Evolutionary conservation across 768 basidiomycete species (phyloP).

Genomic region (Xerocomellus amylosporus): DNA sequence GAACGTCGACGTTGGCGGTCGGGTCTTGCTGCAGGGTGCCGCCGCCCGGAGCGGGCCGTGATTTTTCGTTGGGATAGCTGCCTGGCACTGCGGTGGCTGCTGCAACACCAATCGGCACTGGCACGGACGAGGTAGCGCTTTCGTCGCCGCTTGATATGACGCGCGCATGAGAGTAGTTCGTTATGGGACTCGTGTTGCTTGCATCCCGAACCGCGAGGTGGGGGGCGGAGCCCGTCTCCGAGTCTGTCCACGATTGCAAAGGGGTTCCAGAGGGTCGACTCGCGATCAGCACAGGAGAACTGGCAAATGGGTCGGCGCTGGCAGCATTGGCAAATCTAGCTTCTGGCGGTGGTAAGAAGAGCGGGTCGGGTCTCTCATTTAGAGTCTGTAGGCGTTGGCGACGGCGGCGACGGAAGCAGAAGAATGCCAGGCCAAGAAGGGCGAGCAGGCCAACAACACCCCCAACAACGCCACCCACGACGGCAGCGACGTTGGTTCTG

Average conservation of each 20-base stretch:
- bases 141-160: conserved; percentile 1
- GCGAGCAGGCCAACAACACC: conserved; percentile 18
- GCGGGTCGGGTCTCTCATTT: conserved; percentile 8
- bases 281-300: not conserved
- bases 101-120: not conserved
- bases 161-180: not conserved
- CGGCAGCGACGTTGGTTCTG: conserved; percentile 14
- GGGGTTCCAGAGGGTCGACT: not conserved
- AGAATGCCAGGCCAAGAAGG: conserved; percentile 10
- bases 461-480: conserved; percentile 18
- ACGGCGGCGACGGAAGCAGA: conserved; percentile 14
- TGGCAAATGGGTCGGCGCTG: conserved; percentile 5
- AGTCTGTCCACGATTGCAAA: conserved; percentile 9
- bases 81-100: not conserved
- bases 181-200: not conserved
- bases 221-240: not conserved
- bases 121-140: not conserved
- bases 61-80: conserved; percentile 16
- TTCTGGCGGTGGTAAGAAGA: conserved; percentile 5
- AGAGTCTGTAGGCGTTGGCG: not conserved
- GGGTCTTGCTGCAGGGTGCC: not conserved
- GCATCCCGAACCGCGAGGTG: not conserved
- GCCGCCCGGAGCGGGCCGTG: not conserved
- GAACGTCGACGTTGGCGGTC: not conserved
- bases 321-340: not conserved